These are phyloP conservation scores for Phanerodontia chrysosporium DNA, from an alignment of 768 basidiomycete species.

Conservation along the genomic window DNA sequence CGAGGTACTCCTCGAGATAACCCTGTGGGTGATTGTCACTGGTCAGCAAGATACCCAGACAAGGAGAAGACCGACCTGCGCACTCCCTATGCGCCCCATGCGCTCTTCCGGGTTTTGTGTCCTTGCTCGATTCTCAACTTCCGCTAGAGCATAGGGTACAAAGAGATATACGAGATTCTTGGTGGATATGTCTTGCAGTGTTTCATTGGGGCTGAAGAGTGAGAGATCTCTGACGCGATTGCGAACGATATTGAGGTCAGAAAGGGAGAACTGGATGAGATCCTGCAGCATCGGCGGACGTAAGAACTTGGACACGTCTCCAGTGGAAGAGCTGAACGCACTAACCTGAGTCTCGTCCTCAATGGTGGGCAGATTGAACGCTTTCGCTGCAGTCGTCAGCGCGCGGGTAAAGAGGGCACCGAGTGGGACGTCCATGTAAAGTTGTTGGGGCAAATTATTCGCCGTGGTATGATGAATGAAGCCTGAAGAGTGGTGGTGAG, in stretches of 20 bases:
- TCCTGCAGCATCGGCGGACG: constrained; percentile 39
- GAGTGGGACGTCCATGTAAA: constrained; percentile 27
- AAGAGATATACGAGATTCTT: constrained; percentile 71
- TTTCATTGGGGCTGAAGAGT: constrained; percentile 82
- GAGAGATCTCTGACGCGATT: constrained; percentile 55
- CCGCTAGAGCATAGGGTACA: constrained; percentile 63
- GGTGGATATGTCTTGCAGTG: constrained; percentile 77
- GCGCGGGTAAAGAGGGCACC: constrained; percentile 37
- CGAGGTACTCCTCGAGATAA: constrained; percentile 39
- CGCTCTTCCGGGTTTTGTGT: constrained; percentile 56
- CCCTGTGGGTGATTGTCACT: constrained; percentile 33
- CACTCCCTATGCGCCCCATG: constrained; percentile 46
- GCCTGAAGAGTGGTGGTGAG: neutral
- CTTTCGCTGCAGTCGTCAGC: constrained; percentile 34
- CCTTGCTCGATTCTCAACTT: constrained; percentile 58
- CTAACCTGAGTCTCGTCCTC: constrained; percentile 43
- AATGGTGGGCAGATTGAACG: constrained; percentile 36
- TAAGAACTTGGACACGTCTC: neutral
- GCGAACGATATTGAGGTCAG: constrained; percentile 51
- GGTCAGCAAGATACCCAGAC: constrained; percentile 10
- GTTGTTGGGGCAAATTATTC: neutral
- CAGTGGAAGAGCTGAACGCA: neutral
- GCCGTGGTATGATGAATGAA: neutral
- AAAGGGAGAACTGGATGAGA: constrained; percentile 49
- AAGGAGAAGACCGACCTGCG: constrained; percentile 45